Conservation (phyloP, 495 filamentous ascomycete genomes). For the Penicillium cataractarum region DNA sequence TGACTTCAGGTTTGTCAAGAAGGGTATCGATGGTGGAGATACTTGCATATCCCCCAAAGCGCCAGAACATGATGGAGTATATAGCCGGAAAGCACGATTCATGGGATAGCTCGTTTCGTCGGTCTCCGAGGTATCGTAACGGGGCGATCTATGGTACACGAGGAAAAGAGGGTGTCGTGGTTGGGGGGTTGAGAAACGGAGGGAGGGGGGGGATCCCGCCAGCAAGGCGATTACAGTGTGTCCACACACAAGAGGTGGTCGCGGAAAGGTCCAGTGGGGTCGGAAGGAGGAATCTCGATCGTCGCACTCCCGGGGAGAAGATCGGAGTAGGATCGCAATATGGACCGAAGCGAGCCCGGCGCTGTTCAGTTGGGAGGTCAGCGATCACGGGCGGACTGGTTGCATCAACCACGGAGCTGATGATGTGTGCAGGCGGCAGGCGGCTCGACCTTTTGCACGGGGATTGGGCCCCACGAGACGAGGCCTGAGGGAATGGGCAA, state of each 20-base stretch:
- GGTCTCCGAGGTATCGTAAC: conserved; percentile 35
- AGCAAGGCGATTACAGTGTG: conserved; percentile 25
- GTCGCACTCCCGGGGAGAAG: conserved; percentile 4
- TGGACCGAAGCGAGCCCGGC: conserved; percentile 39
- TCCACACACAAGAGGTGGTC: conserved; percentile 28
- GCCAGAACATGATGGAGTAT: conserved; percentile 90
- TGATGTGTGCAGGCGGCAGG: conserved; percentile 26
- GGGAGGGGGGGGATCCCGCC: conserved; percentile 15
- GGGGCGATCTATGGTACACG: conserved; percentile 39
- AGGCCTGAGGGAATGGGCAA: neutral
- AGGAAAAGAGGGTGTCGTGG: conserved; percentile 8
- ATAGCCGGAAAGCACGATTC: conserved; percentile 43
- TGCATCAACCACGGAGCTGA: conserved; percentile 29
- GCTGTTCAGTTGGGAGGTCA: conserved; percentile 33
- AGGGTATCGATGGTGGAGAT: conserved; percentile 94
- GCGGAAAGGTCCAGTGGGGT: conserved; percentile 7
- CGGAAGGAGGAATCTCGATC: conserved; percentile 2
- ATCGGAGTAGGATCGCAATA: conserved; percentile 13
- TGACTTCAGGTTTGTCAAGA: conserved; percentile 92
- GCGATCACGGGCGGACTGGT: conserved; percentile 26
- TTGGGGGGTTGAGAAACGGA: conserved; percentile 15
- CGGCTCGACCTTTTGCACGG: conserved; percentile 19
- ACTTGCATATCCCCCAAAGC: conserved; percentile 97
- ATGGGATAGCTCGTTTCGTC: conserved; percentile 41
- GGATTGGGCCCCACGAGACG: conserved; percentile 7